These are phyloP conservation scores for Naematelia aurantialba DNA, from an alignment of 768 basidiomycete species.

Conservation along the genomic window DNA sequence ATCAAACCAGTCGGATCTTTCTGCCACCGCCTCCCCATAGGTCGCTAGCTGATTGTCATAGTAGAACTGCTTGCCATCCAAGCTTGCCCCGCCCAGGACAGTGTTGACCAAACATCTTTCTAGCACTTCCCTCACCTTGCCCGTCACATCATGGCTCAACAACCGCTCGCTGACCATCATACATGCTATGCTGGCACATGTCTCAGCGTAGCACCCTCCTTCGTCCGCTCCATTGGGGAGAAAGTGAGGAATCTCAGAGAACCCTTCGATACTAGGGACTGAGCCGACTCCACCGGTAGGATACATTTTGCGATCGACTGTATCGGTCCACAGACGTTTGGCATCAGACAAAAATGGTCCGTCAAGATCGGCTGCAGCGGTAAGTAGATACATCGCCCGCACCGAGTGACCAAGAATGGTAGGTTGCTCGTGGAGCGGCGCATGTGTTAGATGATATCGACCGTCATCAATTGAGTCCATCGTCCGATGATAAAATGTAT, in stretches of 20 bases:
- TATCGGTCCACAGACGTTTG: constrained; percentile 19
- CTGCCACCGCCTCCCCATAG: constrained; percentile 23
- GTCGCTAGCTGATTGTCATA: constrained; percentile 30
- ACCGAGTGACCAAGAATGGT: constrained; percentile 31
- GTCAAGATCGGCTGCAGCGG: constrained; percentile 28
- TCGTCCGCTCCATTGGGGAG: constrained; percentile 21
- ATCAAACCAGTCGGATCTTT: constrained; percentile 29
- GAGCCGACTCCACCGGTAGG: constrained; percentile 26
- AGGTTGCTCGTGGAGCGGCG: constrained; percentile 24
- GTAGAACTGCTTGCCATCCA: constrained; percentile 27
- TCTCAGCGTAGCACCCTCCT: constrained; percentile 35
- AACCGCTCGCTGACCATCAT: constrained; percentile 31
- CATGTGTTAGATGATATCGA: constrained; percentile 29
- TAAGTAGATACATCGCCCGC: constrained; percentile 27
- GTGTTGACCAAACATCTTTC: constrained; percentile 27
- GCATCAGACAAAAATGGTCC: constrained; percentile 25
- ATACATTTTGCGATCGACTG: constrained; percentile 32
- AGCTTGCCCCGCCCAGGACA: constrained; percentile 25
- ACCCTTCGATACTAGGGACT: constrained; percentile 25
- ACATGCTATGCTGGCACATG: constrained; percentile 31
- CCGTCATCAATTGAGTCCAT: constrained; percentile 16
- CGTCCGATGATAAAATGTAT: constrained; percentile 5
- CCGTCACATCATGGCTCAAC: constrained; percentile 17
- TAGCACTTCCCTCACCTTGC: constrained; percentile 22
- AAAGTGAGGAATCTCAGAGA: constrained; percentile 22